phyloP scores from a whole-genome alignment of 805 yeast species.

The Candida vaughaniae region DNA sequence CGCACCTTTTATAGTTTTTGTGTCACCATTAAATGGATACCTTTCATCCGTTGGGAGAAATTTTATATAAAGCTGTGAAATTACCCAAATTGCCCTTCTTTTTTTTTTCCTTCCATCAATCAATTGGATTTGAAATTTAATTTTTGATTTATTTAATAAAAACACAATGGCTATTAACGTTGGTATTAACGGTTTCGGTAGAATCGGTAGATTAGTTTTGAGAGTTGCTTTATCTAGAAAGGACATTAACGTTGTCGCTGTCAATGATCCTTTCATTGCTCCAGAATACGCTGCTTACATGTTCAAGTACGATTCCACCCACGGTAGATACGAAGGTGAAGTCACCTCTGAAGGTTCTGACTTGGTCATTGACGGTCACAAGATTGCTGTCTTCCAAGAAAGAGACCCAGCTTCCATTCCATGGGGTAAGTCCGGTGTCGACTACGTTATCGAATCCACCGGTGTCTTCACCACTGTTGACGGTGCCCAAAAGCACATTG shows the following conservation, averaged over 20 bases:
- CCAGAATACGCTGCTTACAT: constrained; percentile 91
- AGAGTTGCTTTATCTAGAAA: constrained; percentile 75
- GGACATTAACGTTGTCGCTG: constrained; percentile 79
- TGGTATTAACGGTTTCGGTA: constrained; percentile 95
- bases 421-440: constrained; percentile 83
- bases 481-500: constrained; percentile 80
- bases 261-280: constrained; percentile 89
- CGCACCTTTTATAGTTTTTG: background rate
- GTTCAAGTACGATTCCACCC: constrained; percentile 95
- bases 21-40: constrained; percentile 12
- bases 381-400: constrained; percentile 71
- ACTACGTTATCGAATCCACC: constrained; percentile 87
- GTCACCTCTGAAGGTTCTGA: constrained; percentile 58
- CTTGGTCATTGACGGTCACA: constrained; percentile 67
- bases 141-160: constrained; percentile 6
- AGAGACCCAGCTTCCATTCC: constrained; percentile 84
- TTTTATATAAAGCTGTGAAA: constrained; percentile 11
- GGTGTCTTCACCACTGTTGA: constrained; percentile 87
- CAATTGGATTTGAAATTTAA: constrained; percentile 4
- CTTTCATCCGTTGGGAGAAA: constrained; percentile 18
- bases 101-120: constrained; percentile 3
- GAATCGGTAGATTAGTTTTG: constrained; percentile 87
- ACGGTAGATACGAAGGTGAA: constrained; percentile 79
- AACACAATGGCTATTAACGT: constrained; percentile 57
- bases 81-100: constrained; percentile 2